Evolutionary conservation across 768 basidiomycete species (phyloP), one percentile per base, ranked within the genome.

Genomic region (Chiua virens): DNA sequence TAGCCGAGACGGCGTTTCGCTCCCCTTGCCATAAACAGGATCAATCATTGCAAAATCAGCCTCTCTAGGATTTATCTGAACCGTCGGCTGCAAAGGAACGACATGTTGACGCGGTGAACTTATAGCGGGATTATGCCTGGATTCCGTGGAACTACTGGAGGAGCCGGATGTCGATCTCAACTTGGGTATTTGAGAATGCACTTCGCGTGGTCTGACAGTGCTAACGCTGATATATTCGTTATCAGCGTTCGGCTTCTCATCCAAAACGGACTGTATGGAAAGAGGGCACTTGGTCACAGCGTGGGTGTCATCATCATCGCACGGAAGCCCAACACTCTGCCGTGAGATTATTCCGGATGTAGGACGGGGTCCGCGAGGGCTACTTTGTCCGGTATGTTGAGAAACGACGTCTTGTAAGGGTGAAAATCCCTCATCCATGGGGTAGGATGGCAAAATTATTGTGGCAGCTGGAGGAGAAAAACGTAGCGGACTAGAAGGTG

Each of bases 281-380:
- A 44, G 32, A 25, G 36, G 34, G 7, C 39, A 49, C 4, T 54
- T 47, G 22, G 28, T 55, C 40, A 42, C 10, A 3, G 37, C 32
- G 10, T 8, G 37, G 34, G 40, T 21, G 10, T 55, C 42, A 5
- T 46, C 34, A 15, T 52, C 22, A 41, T 43, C 46, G 32, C 44
- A 49, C 4, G 43, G 49, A 40, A 47, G 14, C 42, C 53, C 53
- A 55, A 52, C 56, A 35, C 71, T 73, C 17, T 66, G 56, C 41
- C 70, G 72, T 7, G 58, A 58, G 51, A 60, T 53, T 68, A 71
- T 58, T 66, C 60, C 58, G 6, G 71, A 66, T 21, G 63, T 72
- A 8, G 64, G 53, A 21, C 75, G 74, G 17, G 80, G 75, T 3
- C 79, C 79, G 25, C 73, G 70, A 39, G 74, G 75, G 45, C 75